These are phyloP conservation scores for Coccomyxa sp. DNA, from an alignment of 139 green algal species.

Conservation along the genomic window DNA sequence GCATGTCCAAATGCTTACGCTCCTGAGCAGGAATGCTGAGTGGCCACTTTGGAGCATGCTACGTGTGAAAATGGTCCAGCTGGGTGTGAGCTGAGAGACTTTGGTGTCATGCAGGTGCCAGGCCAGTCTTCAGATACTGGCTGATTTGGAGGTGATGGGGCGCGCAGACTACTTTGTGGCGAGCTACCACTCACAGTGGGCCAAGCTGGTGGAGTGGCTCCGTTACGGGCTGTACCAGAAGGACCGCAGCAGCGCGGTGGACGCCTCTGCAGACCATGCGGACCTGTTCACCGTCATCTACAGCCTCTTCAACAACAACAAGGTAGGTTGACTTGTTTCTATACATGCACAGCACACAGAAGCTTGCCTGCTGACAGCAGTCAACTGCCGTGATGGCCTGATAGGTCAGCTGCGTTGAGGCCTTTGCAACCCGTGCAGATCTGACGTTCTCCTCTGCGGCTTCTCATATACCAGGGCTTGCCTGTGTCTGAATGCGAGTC, in stretches of 20 bases:
- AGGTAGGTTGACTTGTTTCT: no score
- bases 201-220: background rate
- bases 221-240: background rate
- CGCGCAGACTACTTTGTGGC: background rate
- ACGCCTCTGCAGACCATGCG: background rate
- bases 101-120: background rate
- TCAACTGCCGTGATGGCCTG: no score
- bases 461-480: no score
- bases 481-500: no score
- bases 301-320: background rate
- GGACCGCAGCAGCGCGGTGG: background rate
- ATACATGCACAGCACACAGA: no score
- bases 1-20: no score
- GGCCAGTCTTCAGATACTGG: background rate
- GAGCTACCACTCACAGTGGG: background rate
- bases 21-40: no score
- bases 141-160: background rate
- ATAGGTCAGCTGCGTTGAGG: no score
- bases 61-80: background rate
- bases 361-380: no score
- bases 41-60: no score
- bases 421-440: no score
- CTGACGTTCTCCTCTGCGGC: no score
- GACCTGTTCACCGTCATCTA: background rate
- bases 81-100: background rate